Evolutionary conservation across 2,329 filamentous ascomycete genomes (phyloP).

Genomic region (Westerdykella aurantiaca): DNA sequence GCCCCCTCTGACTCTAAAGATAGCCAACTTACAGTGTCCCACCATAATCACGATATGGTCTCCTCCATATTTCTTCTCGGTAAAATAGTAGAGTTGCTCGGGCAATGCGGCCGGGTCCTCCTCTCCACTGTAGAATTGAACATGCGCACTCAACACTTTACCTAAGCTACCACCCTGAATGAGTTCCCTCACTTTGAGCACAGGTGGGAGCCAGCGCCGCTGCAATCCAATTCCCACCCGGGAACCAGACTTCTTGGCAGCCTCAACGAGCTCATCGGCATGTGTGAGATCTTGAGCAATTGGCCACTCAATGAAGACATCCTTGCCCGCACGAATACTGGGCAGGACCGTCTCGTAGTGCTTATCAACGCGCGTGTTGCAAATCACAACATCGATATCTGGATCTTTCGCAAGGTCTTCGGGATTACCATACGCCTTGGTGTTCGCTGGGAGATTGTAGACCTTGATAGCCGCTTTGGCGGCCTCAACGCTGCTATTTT

Average conservation of each 20-base stretch:
- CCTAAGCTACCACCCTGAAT: constrained; percentile 39
- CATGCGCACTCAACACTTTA: constrained; percentile 34
- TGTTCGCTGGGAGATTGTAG: constrained; percentile 34
- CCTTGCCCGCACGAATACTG: constrained; percentile 39
- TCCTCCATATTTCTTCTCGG: constrained; percentile 41
- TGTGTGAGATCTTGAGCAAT: constrained; percentile 36
- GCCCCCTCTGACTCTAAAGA: background rate
- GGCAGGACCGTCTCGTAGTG: constrained; percentile 39
- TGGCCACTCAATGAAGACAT: constrained; percentile 48
- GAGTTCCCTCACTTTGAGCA: constrained; percentile 40
- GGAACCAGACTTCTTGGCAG: constrained; percentile 38
- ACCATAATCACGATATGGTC: constrained; percentile 34
- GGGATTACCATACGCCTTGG: constrained; percentile 42
- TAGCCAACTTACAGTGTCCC: constrained; percentile 20
- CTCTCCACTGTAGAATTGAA: constrained; percentile 15
- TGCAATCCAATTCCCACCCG: constrained; percentile 47
- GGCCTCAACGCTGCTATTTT: constrained; percentile 41
- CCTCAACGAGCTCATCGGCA: constrained; percentile 36
- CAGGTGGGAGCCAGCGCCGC: constrained; percentile 35
- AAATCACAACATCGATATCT: constrained; percentile 42
- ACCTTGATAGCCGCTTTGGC: constrained; percentile 38
- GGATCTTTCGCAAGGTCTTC: constrained; percentile 39
- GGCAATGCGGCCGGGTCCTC: constrained; percentile 14
- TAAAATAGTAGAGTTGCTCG: constrained; percentile 44
- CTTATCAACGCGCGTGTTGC: constrained; percentile 36